Evolutionary conservation across 345 rosid genomes (phyloP).

Genomic region (Pistacia integerrima): DNA sequence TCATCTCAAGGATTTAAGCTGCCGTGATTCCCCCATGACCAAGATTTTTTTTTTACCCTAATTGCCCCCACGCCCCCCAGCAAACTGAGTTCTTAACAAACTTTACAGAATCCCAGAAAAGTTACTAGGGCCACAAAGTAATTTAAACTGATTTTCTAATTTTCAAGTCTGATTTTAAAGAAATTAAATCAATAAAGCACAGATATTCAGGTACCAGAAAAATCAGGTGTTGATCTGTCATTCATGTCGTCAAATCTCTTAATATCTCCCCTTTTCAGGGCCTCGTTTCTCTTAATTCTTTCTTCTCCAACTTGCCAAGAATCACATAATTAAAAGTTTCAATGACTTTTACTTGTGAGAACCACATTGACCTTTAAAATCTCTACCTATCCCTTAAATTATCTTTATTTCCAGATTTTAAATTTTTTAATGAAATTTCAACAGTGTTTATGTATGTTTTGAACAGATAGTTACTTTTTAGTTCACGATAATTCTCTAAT

Average conservation of each 20-base stretch:
- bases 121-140: neutral
- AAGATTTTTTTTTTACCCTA: neutral
- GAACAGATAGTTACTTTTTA: neutral
- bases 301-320: neutral
- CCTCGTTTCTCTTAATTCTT: neutral
- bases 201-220: neutral
- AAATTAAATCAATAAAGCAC: neutral
- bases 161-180: neutral
- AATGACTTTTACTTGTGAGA: too few species aligned
- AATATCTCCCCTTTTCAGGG: neutral
- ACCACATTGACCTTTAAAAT: too few species aligned
- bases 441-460: neutral
- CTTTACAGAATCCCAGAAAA: neutral
- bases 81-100: neutral
- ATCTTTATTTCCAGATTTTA: too few species aligned
- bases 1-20: neutral
- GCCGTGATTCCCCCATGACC: neutral
- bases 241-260: neutral
- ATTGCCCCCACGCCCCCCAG: neutral
- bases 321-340: neutral
- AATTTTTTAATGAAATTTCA: neutral
- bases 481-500: too few species aligned
- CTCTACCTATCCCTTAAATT: too few species aligned
- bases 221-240: neutral
- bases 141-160: neutral